These are phyloP conservation scores for Rhizopus delemar DNA, from an alignment of 371 early-diverging fungal species.

Conservation along the genomic window DNA sequence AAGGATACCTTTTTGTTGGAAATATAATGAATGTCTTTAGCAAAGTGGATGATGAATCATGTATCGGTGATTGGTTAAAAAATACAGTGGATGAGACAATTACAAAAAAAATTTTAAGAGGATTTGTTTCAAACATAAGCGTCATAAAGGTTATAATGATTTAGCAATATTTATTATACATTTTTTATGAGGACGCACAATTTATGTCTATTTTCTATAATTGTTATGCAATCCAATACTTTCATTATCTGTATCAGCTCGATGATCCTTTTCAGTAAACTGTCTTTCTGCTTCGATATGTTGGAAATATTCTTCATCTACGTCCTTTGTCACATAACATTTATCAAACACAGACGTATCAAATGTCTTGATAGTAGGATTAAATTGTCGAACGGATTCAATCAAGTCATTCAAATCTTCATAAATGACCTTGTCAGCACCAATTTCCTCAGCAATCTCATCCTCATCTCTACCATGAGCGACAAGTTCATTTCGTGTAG, in stretches of 20 bases:
- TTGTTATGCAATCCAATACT: conserved; percentile 67
- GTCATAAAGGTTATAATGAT: too few species aligned
- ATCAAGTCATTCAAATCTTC: conserved; percentile 84
- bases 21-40: too few species aligned
- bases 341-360: conserved; percentile 96
- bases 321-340: conserved; percentile 85
- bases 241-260: conserved; percentile 57
- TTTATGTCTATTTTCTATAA: conserved; percentile 24
- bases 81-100: background rate
- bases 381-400: conserved; percentile 79
- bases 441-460: conserved; percentile 83
- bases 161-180: background rate
- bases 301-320: conserved; percentile 78
- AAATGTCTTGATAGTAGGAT: conserved; percentile 76
- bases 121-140: too few species aligned
- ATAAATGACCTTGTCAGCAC: conserved; percentile 93
- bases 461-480: conserved; percentile 79
- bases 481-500: conserved; percentile 87
- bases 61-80: background rate
- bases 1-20: too few species aligned
- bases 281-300: conserved; percentile 69
- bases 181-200: background rate
- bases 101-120: too few species aligned
- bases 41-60: background rate
- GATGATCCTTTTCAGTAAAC: conserved; percentile 41